A percentile compares a stretch with the other conserved stretches of the same genome.
phyloP scores from a whole-genome alignment of 345 rosid genomes.

The Eucalyptus fibrosa region DNA sequence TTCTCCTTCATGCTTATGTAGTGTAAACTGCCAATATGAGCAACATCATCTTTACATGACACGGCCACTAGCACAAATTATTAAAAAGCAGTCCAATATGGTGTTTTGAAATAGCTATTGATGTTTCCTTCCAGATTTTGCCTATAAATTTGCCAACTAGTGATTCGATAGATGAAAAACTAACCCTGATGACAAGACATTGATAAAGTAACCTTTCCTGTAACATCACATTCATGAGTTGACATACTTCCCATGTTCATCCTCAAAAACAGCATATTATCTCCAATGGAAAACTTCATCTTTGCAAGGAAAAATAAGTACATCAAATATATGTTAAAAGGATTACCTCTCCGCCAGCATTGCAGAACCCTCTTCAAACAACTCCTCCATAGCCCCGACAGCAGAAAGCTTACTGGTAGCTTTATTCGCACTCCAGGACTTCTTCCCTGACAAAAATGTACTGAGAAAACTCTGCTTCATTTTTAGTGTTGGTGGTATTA shows the following conservation, averaged over 20 bases:
- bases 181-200: background rate
- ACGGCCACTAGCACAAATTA: background rate
- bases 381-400: slow-evolving; percentile 86
- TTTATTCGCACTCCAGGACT: slow-evolving; percentile 30
- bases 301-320: background rate
- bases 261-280: background rate
- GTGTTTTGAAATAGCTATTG: background rate
- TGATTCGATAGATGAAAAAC: background rate
- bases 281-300: background rate
- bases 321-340: background rate
- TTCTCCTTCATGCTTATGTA: background rate
- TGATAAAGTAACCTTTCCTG: background rate
- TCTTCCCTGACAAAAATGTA: slow-evolving; percentile 56
- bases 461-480: slow-evolving; percentile 57
- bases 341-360: slow-evolving; percentile 84
- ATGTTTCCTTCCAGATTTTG: background rate
- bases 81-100: background rate
- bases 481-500: slow-evolving; percentile 45
- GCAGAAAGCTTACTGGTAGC: slow-evolving; percentile 71
- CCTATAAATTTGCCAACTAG: background rate
- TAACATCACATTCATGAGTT: background rate
- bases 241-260: background rate
- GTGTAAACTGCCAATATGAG: background rate
- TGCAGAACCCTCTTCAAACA: slow-evolving; percentile 99
- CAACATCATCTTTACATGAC: background rate